phyloP scores from a whole-genome alignment of 2,329 filamentous ascomycete genomes.

The Fusarium setosum region DNA sequence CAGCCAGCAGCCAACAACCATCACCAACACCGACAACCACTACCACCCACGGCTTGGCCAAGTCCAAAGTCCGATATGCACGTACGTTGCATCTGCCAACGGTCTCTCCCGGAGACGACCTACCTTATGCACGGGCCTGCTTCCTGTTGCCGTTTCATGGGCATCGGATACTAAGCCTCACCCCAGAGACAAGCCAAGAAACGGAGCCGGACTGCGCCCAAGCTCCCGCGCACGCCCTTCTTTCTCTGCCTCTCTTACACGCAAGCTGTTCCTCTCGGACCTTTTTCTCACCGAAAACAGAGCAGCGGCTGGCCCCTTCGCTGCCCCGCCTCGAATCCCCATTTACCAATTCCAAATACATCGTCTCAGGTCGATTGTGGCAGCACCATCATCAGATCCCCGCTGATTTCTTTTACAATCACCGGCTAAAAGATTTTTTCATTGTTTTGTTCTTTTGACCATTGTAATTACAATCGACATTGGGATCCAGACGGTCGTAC shows the following conservation, averaged over 20 bases:
- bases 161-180: constrained; percentile 5
- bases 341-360: constrained; percentile 16
- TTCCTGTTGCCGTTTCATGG: constrained; percentile 14
- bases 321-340: constrained; percentile 19
- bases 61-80: background rate
- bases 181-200: background rate
- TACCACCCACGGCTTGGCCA: background rate
- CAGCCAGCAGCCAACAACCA: background rate
- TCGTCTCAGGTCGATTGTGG: constrained; percentile 8
- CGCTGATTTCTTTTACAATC: constrained; percentile 6
- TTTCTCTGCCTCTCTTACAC: background rate
- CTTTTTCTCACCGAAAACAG: constrained; percentile 3
- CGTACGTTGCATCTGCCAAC: constrained; percentile 2
- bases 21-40: constrained; percentile 12
- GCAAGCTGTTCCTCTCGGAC: background rate
- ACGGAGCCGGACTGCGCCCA: background rate
- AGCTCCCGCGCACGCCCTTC: constrained; percentile 4
- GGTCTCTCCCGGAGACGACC: constrained; percentile 8
- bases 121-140: constrained; percentile 25
- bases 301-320: background rate
- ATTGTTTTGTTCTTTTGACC: background rate
- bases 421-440: constrained; percentile 4
- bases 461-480: constrained; percentile 4
- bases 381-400: constrained; percentile 21
- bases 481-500: background rate